Evolutionary conservation across 2,329 filamentous ascomycete genomes (phyloP), one percentile per base, ranked within the genome.

Genomic region (Thielaviopsis musarum): DNA sequence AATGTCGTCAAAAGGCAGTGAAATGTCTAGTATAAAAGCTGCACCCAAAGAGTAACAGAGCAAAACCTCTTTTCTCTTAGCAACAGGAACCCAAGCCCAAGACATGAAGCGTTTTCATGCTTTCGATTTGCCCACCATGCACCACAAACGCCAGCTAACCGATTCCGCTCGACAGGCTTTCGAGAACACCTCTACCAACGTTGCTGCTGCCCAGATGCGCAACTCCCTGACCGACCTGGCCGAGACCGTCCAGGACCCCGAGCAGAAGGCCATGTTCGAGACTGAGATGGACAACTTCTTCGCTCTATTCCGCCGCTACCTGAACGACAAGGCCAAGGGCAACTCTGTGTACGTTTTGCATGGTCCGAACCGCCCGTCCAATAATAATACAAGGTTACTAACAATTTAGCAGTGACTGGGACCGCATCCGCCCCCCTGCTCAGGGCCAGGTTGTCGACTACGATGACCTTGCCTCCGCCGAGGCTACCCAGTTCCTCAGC

Each of bases 271-370:
- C 87, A 90, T 94, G 65, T 97, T 97, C 73, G 91, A 97, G 77
- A 94, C 91, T 4, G 91, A 98, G 77, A 97, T 96, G 91, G 93
- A 98, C 82, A 98, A 98, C 84, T 98, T 98, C 81, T 98, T 98
- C 71, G 86, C 90, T 63, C 86, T 98, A 63, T 98, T 98, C 85
- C 87, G 93, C 70, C 84, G 93, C 75, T 98, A 96, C 75, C 79
- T 98, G 64, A 96, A 96, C 72, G 93, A 97, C 78, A 95, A 96
- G 80, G 91, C 93, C 70, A 97, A 97, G 83, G 91, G 91, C 72
- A 96, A 93, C 72, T 83, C 83, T 57, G 82, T 93, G 81, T 86
- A 78, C 65, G 82, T 73, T 61, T 61, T 49, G 60, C n/a, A 26
- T 57, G 49, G 58, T 56, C 55, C 52, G 17, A 9, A 24, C 12